These are phyloP conservation scores for Ulota crispa DNA, from an alignment of 225 moss, liverwort and hornwort genomes.

Conservation along the genomic window DNA sequence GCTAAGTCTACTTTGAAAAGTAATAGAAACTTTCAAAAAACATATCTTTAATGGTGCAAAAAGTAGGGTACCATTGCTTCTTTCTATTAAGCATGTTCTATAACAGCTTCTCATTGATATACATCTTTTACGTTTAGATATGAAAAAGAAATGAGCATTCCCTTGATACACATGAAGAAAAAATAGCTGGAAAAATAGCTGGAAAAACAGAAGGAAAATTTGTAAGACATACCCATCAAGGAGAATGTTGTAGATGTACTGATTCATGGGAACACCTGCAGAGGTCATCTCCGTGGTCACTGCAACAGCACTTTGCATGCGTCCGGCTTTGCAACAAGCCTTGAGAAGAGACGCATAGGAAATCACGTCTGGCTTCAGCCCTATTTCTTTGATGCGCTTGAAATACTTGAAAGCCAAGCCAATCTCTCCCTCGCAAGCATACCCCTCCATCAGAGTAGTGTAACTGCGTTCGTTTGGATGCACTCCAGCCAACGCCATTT, in stretches of 20 bases:
- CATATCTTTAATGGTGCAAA: not conserved
- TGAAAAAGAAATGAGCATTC: not conserved
- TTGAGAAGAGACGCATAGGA: conserved; percentile 75
- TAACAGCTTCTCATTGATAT: not conserved
- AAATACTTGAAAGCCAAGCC: conserved; percentile 75
- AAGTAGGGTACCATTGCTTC: not conserved
- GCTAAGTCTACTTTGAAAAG: not conserved
- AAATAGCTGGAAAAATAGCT: too few relatives aligned
- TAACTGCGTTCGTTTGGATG: conserved; percentile 76
- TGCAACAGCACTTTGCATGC: conserved; percentile 78
- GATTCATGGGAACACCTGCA: conserved; percentile 61
- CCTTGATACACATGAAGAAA: too few relatives aligned
- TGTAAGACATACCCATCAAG: conserved; percentile 65
- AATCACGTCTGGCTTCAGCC: conserved; percentile 63
- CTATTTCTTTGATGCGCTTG: conserved; percentile 62
- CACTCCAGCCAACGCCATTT: conserved; percentile 66
- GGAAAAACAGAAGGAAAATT: not conserved
- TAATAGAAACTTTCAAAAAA: not conserved
- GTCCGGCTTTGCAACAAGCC: conserved; percentile 83
- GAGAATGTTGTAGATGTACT: conserved; percentile 75
- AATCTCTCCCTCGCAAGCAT: conserved; percentile 66
- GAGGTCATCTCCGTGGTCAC: conserved; percentile 65
- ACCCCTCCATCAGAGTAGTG: conserved; percentile 77
- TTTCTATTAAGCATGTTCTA: not conserved
- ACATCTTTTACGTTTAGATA: not conserved